Evolutionary conservation across 1,139 yeast genomes (phyloP).

Genomic region (Hemisphaericaspora subhashii): DNA sequence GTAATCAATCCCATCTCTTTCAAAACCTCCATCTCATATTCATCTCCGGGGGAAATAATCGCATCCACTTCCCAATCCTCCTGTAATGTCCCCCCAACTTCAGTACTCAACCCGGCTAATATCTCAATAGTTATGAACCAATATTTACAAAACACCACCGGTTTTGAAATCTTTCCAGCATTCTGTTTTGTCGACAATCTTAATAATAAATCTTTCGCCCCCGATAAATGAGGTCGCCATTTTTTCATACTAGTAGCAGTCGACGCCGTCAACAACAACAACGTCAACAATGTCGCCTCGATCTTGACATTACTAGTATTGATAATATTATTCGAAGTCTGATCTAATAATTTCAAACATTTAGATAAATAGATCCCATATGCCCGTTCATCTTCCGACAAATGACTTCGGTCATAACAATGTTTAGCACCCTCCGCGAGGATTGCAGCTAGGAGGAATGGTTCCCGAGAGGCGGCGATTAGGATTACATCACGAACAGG

Average conservation of each 20-base stretch:
- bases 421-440: slow-evolving; percentile 66
- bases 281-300: slow-evolving; percentile 62
- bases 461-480: slow-evolving; percentile 53
- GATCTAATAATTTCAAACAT: slow-evolving; percentile 51
- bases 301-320: slow-evolving; percentile 35
- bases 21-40: slow-evolving; percentile 34
- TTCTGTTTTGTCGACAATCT: slow-evolving; percentile 30
- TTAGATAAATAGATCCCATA: slow-evolving; percentile 57
- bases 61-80: slow-evolving; percentile 47
- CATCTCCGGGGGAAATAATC: slow-evolving; percentile 43
- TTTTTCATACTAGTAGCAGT: slow-evolving; percentile 58
- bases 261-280: slow-evolving; percentile 60
- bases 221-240: slow-evolving; percentile 70
- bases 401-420: slow-evolving; percentile 29
- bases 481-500: slow-evolving; percentile 61
- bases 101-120: slow-evolving; percentile 60
- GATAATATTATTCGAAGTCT: slow-evolving; percentile 24
- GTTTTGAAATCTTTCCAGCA: slow-evolving; percentile 21
- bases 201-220: slow-evolving; percentile 60
- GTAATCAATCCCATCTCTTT: slow-evolving; percentile 30
- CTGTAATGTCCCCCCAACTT: slow-evolving; percentile 60
- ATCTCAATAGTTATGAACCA: slow-evolving; percentile 67
- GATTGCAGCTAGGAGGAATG: slow-evolving; percentile 59
- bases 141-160: slow-evolving; percentile 56
- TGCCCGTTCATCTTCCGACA: slow-evolving; percentile 41